Evolutionary conservation across 2,329 filamentous ascomycete genomes (phyloP).

Genomic region (Trichoderma arundinaceum): DNA sequence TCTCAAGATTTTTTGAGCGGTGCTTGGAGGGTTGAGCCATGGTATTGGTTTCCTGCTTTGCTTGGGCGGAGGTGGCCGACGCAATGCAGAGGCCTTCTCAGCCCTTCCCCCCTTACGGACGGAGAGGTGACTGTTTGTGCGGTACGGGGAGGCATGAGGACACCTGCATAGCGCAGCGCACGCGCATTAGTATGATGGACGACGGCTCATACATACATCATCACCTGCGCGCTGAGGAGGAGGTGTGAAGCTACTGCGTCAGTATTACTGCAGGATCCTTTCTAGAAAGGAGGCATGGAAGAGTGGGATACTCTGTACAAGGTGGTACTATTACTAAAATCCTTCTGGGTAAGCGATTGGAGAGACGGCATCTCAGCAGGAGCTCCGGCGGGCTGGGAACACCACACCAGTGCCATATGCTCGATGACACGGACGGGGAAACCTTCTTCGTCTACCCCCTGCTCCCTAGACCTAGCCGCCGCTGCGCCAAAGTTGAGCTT

Average conservation of each 20-base stretch:
- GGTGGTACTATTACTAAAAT: constrained; percentile 5
- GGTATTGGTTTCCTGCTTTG: neutral
- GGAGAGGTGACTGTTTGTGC: neutral
- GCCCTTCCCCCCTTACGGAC: neutral
- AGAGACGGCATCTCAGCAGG: neutral
- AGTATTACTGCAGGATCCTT: constrained; percentile 24
- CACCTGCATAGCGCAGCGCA: constrained; percentile 17
- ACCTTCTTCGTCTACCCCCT: constrained; percentile 12
- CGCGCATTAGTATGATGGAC: neutral
- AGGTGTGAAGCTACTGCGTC: constrained; percentile 6
- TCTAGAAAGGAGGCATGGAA: constrained; percentile 27
- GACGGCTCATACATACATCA: constrained; percentile 7
- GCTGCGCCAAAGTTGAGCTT: constrained; percentile 18
- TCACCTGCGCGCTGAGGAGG: constrained; percentile 16
- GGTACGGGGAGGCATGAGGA: constrained; percentile 2
- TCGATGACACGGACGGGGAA: constrained; percentile 13
- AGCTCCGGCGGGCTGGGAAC: constrained; percentile 19
- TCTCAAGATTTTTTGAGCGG: neutral
- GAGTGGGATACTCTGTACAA: constrained; percentile 7
- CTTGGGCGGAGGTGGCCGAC: constrained; percentile 1
- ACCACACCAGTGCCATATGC: neutral
- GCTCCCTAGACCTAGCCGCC: constrained; percentile 13
- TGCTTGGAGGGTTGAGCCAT: neutral
- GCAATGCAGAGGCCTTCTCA: constrained; percentile 10
- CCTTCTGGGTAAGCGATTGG: constrained; percentile 17